phyloP scores from a whole-genome alignment of 768 basidiomycete species.

The Tricholomella constricta region DNA sequence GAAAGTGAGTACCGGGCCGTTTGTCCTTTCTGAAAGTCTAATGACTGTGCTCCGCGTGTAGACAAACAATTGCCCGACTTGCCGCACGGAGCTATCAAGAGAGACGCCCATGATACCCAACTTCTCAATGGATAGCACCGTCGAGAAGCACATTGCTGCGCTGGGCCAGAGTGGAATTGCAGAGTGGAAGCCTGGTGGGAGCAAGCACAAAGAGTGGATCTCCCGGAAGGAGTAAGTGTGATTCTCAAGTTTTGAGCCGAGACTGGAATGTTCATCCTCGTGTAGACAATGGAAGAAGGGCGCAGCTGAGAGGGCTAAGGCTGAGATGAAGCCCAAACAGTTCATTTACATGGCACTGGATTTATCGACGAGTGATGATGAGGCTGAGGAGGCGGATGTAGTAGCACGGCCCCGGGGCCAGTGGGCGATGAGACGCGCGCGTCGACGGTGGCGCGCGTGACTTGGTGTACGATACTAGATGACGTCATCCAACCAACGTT shows the following conservation, averaged over 20 bases:
- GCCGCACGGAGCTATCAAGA: slow-evolving; percentile 49
- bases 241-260: not conserved
- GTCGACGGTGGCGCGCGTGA: not conserved
- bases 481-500: slow-evolving; percentile 9
- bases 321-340: slow-evolving; percentile 1
- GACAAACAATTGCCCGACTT: slow-evolving; percentile 56
- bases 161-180: slow-evolving; percentile 42
- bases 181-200: slow-evolving; percentile 57
- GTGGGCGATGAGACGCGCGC: not conserved
- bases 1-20: slow-evolving; percentile 16
- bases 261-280: slow-evolving; percentile 1
- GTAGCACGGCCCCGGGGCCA: slow-evolving; percentile 1
- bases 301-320: slow-evolving; percentile 26
- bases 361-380: slow-evolving; percentile 2
- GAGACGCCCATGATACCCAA: slow-evolving; percentile 61
- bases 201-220: slow-evolving; percentile 51
- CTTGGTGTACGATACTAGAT: not conserved
- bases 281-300: slow-evolving; percentile 40
- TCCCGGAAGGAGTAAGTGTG: slow-evolving; percentile 53
- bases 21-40: slow-evolving; percentile 3
- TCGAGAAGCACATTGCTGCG: slow-evolving; percentile 61
- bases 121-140: slow-evolving; percentile 57
- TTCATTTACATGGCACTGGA: not conserved
- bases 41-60: slow-evolving; percentile 15
- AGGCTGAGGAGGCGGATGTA: not conserved